Conservation (phyloP, 2,329 filamentous ascomycete genomes). For the Trichoderma sp. region DNA sequence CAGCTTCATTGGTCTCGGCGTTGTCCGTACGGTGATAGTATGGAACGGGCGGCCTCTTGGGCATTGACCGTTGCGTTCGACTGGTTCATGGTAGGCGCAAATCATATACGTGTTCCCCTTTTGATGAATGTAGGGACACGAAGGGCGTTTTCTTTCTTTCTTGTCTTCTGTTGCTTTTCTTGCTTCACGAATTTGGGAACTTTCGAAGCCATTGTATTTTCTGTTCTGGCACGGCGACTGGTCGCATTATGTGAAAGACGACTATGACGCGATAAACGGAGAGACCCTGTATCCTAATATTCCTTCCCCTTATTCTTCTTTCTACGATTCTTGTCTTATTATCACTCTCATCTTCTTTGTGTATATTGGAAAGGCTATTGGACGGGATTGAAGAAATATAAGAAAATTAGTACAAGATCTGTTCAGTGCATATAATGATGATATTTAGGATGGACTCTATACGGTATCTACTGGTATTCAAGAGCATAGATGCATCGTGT, state of each 20-base stretch:
- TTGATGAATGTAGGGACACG: neutral
- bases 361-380: neutral
- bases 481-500: neutral
- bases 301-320: neutral
- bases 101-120: neutral
- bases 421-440: neutral
- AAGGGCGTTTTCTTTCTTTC: neutral
- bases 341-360: neutral
- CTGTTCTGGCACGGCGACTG: neutral
- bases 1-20: constrained; percentile 54
- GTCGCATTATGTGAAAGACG: constrained; percentile 1
- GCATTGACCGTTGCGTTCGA: neutral
- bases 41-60: neutral
- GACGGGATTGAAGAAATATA: neutral
- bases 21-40: constrained; percentile 36
- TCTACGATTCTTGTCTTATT: neutral
- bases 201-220: neutral
- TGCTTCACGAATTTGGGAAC: neutral
- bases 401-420: neutral
- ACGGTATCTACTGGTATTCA: neutral
- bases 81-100: neutral
- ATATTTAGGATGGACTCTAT: neutral
- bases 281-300: neutral
- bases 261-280: neutral
- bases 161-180: neutral